Conservation (phyloP, 2,329 filamentous ascomycete species). For the Xylariaceae sp. region DNA sequence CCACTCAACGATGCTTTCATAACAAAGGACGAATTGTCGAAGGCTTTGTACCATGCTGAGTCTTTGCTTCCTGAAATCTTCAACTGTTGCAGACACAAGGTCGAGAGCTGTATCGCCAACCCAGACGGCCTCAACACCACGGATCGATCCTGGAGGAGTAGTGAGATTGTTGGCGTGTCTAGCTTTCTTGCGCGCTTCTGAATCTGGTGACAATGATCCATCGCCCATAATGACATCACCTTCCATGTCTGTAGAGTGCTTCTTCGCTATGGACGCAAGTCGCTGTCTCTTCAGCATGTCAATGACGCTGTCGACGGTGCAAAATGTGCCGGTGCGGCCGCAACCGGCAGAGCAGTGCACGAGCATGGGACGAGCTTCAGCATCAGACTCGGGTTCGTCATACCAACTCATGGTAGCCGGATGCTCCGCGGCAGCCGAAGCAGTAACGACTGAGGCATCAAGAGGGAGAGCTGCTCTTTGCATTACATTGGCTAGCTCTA, state of each 20-base stretch:
- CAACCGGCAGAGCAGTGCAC: constrained; percentile 97
- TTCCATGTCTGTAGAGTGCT: constrained; percentile 34
- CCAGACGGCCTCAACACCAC: constrained; percentile 57
- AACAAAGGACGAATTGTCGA: constrained; percentile 91
- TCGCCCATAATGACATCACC: constrained; percentile 47
- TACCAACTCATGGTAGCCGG: constrained; percentile 44
- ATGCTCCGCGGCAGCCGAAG: constrained; percentile 28
- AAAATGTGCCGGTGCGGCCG: constrained; percentile 93
- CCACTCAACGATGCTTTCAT: constrained; percentile 94
- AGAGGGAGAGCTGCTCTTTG: constrained; percentile 55
- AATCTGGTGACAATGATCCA: constrained; percentile 29
- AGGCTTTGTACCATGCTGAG: constrained; percentile 97
- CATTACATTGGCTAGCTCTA: constrained; percentile 83
- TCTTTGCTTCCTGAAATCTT: constrained; percentile 84
- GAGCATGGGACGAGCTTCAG: constrained; percentile 65
- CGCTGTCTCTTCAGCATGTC: constrained; percentile 93
- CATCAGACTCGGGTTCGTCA: constrained; percentile 58
- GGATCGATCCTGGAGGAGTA: constrained; percentile 1
- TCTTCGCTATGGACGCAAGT: constrained; percentile 31
- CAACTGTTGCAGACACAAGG: constrained; percentile 80
- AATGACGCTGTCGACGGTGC: constrained; percentile 91
- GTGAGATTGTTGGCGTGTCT: constrained; percentile 8
- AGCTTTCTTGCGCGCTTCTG: constrained; percentile 17
- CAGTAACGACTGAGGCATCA: constrained; percentile 40
- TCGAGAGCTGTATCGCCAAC: constrained; percentile 69